A percentile compares a stretch with the other conserved stretches of the same genome.
Evolutionary conservation across 495 filamentous ascomycete species (phyloP).

Genomic region (Tuber microsphaerosporum): DNA sequence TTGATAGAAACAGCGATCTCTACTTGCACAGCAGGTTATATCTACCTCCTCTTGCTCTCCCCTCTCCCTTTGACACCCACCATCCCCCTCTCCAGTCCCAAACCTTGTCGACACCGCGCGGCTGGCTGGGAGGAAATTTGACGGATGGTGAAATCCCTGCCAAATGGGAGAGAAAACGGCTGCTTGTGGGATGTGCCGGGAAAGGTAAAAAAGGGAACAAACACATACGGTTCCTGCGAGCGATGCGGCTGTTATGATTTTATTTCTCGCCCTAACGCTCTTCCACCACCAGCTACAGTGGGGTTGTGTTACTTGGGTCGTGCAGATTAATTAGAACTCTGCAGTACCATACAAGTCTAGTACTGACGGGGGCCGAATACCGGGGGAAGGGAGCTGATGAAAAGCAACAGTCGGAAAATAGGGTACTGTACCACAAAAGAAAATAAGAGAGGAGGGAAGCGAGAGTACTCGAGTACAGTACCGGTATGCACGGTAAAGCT

Average conservation of each 20-base stretch:
- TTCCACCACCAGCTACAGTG: background rate
- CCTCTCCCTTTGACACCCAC: background rate
- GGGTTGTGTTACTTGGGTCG: background rate
- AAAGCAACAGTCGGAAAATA: background rate
- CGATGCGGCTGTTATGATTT: background rate
- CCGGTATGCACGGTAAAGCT: background rate
- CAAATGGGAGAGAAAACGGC: conserved; percentile 26
- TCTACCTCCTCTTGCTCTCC: background rate
- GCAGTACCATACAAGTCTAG: background rate
- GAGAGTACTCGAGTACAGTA: too few relatives aligned
- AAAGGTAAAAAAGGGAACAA: background rate
- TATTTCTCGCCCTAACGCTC: background rate
- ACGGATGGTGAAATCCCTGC: conserved; percentile 38
- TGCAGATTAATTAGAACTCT: background rate
- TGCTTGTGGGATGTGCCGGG: conserved; percentile 13
- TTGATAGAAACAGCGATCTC: too few relatives aligned
- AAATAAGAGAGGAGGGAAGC: background rate
- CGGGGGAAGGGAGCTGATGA: background rate
- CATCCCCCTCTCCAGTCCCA: background rate
- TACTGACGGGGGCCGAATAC: background rate
- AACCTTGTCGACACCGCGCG: conserved; percentile 21
- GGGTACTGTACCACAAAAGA: background rate
- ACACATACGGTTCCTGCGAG: background rate
- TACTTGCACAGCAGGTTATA: background rate
- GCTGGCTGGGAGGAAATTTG: conserved; percentile 36